Evolutionary conservation across 331 rosid species (phyloP), one percentile per base, ranked within the genome.

Genomic region (Phaseolus coccineus): DNA sequence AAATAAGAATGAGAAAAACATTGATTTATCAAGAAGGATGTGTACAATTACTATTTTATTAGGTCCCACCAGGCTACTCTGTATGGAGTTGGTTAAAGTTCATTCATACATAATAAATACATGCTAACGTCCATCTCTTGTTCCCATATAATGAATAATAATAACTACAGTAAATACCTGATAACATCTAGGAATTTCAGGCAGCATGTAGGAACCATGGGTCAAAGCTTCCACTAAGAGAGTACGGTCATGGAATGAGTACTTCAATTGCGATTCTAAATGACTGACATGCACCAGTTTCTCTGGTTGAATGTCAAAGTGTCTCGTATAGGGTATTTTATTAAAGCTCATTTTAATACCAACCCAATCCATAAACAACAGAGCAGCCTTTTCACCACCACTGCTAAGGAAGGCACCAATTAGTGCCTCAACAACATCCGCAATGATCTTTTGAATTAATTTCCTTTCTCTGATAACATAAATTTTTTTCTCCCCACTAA

Each of bases 191-290:
- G 97, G 97, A 77, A 88, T 84, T 72, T 91, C 94, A 1, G 96
- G 96, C 71, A 91, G 86, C 97, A 92, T 91, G 85, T 87, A 92
- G 22, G 98, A 92, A 74, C 98, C 98, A 74, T 94, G 98, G 15
- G 98, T 91, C 35, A 94, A 31, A 50, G 98, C 98, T 87, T 94
- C 98, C 19, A 91, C 85, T 37, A 94, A 74, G 22, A 94, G 83
- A 13, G 94, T 79, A n/a, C 77, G 64, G 58, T 94, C 94, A n/a
- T 33, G 65, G 73, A 94, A 94, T 12, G 86, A 25, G 83, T 94
- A 91, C 42, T 89, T 88, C 28, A 94, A 65, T 25, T 82, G 44
- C 3, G 87, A 87, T 77, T 92, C 90, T 16, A 94, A 13, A 58
- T 57, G 71, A 53, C 25, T 59, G 57, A 89, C 84, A 82, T 94